These are phyloP conservation scores for Pseudocercospora fuligena DNA, from an alignment of 2,329 filamentous ascomycete species.

Conservation along the genomic window DNA sequence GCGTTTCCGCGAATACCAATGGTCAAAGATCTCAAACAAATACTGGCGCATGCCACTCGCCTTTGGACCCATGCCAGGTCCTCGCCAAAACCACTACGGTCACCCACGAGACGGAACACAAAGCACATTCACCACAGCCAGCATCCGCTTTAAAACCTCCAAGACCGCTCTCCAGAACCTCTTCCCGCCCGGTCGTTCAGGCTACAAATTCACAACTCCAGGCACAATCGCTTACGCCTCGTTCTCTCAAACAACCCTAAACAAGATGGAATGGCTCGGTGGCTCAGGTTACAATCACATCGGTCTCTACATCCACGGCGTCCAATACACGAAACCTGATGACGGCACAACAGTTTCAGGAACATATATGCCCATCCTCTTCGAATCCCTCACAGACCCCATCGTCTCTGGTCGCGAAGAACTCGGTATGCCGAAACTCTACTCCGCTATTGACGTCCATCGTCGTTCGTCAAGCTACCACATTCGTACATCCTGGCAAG, in stretches of 20 bases:
- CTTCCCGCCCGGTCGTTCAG: conserved; percentile 40
- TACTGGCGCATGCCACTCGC: conserved; percentile 50
- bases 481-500: conserved; percentile 27
- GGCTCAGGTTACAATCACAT: conserved; percentile 63
- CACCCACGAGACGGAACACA: not conserved
- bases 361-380: conserved; percentile 61
- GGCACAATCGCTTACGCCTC: conserved; percentile 47
- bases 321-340: conserved; percentile 61
- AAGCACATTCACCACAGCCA: conserved; percentile 44
- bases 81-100: conserved; percentile 41
- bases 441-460: conserved; percentile 36
- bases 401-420: conserved; percentile 66
- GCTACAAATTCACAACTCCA: conserved; percentile 44
- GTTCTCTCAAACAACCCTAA: conserved; percentile 45
- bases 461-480: conserved; percentile 17
- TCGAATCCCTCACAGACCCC: conserved; percentile 64
- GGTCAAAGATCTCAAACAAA: conserved; percentile 47
- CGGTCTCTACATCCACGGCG: conserved; percentile 66
- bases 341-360: conserved; percentile 56
- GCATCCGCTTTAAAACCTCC: conserved; percentile 48
- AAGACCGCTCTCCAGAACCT: conserved; percentile 48
- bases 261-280: conserved; percentile 64
- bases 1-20: conserved; percentile 56
- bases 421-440: conserved; percentile 63
- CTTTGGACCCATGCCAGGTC: conserved; percentile 49